A percentile compares a stretch with the other conserved stretches of the same genome.
Conservation (phyloP, 148 eudicot species). For the Cornus kousa region DNA sequence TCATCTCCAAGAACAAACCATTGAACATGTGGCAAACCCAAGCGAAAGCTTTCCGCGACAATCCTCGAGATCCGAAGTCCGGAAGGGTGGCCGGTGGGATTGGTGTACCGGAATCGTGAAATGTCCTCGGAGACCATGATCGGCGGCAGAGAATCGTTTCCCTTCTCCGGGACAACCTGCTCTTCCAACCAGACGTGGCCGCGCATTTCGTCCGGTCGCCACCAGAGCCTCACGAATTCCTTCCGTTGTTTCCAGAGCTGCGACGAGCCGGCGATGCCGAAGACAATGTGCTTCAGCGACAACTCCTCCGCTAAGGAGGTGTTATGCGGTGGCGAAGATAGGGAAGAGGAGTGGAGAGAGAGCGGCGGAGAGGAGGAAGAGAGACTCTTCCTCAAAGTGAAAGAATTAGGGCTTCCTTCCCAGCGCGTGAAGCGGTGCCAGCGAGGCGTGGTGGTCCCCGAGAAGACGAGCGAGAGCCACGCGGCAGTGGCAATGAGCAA, state of each 20-base stretch:
- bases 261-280: conserved; percentile 3
- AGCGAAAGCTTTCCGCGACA: not conserved
- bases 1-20: conserved; percentile 3
- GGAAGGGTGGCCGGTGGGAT: conserved; percentile 8
- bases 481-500: conserved; percentile 2
- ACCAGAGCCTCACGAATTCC: conserved; percentile 8
- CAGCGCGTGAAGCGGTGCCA: not conserved
- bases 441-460: not conserved
- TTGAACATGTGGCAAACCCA: not conserved
- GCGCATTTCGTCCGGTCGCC: not conserved
- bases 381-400: not conserved
- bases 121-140: conserved; percentile 9
- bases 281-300: conserved; percentile 5
- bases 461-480: conserved; percentile 1
- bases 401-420: not conserved
- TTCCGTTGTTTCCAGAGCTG: conserved; percentile 2
- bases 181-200: conserved; percentile 6
- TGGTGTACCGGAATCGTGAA: conserved; percentile 7
- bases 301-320: not conserved
- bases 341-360: not conserved
- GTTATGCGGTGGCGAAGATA: not conserved
- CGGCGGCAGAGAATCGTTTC: conserved; percentile 3
- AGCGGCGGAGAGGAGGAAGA: not conserved
- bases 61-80: conserved; percentile 5
- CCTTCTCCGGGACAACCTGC: not conserved